phyloP scores from a whole-genome alignment of 371 early-diverging fungal genomes.

The Saksenaea vasiformis region DNA sequence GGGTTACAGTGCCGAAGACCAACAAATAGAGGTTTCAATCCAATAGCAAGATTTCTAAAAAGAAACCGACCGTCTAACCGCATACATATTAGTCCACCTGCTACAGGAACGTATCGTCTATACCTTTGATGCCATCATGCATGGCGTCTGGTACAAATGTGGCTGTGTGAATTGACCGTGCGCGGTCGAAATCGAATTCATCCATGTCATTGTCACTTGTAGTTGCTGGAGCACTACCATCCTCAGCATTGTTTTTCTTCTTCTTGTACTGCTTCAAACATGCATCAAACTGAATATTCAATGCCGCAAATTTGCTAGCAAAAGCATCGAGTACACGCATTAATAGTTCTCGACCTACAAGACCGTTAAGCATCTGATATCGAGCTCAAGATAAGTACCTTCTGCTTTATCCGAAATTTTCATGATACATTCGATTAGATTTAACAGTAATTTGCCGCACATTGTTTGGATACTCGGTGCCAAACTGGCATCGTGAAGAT shows the following conservation, averaged over 20 bases:
- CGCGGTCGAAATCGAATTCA: slow-evolving; percentile 81
- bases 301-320: slow-evolving; percentile 73
- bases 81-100: neutral
- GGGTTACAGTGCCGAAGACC: slow-evolving; percentile 78
- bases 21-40: slow-evolving; percentile 80
- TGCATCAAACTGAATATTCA: slow-evolving; percentile 63
- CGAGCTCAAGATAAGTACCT: slow-evolving; percentile 23
- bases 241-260: slow-evolving; percentile 27
- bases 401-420: slow-evolving; percentile 65
- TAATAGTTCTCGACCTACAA: slow-evolving; percentile 72
- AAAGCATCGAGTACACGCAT: slow-evolving; percentile 87
- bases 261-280: slow-evolving; percentile 56
- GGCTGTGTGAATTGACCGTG: slow-evolving; percentile 77
- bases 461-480: slow-evolving; percentile 93
- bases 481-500: slow-evolving; percentile 87
- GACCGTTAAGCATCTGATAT: neutral
- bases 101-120: neutral
- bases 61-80: slow-evolving; percentile 69
- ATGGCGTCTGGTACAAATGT: slow-evolving; percentile 62
- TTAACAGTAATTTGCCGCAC: slow-evolving; percentile 93
- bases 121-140: slow-evolving; percentile 78
- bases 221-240: slow-evolving; percentile 5
- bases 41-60: slow-evolving; percentile 85
- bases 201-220: slow-evolving; percentile 33
- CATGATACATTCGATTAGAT: slow-evolving; percentile 86